Conservation (phyloP, 1,284 basidiomycete genomes). For the Rhodotorula sp. region DNA sequence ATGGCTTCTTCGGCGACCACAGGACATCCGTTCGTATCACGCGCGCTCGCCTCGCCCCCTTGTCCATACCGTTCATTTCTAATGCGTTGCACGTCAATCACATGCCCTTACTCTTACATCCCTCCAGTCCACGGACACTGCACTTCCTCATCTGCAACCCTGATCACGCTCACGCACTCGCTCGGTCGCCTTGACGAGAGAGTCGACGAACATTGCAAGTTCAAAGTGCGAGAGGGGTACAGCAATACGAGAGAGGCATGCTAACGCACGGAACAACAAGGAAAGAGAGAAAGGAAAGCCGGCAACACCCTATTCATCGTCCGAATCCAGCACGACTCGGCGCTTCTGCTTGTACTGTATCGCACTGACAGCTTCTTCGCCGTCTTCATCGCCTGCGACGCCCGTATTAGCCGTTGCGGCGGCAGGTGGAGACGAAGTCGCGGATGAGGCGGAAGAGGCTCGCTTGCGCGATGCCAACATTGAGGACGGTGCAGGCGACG, state of each 20-base stretch:
- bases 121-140: not conserved
- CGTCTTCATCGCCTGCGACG: not conserved
- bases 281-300: not conserved
- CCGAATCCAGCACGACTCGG: slow-evolving; percentile 32
- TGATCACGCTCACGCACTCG: not conserved
- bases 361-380: slow-evolving; percentile 3
- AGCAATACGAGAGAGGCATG: not conserved
- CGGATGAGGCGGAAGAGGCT: not conserved
- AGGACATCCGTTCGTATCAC: not conserved
- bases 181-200: not conserved
- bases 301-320: slow-evolving; percentile 14
- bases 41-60: not conserved
- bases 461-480: slow-evolving; percentile 10
- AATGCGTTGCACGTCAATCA: not conserved
- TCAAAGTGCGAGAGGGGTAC: too few species aligned
- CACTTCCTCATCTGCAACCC: not conserved
- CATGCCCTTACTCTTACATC: not conserved
- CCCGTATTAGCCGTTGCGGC: not conserved
- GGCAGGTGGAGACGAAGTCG: not conserved
- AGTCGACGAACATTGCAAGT: too few species aligned
- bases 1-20: not conserved
- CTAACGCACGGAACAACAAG: not conserved
- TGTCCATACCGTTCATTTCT: not conserved
- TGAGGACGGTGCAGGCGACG: slow-evolving; percentile 1
- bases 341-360: slow-evolving; percentile 34